A percentile compares a stretch with the other conserved stretches of the same genome.
Evolutionary conservation across 495 filamentous ascomycete species (phyloP).

Genomic region (Penicillium atrosanguineum): DNA sequence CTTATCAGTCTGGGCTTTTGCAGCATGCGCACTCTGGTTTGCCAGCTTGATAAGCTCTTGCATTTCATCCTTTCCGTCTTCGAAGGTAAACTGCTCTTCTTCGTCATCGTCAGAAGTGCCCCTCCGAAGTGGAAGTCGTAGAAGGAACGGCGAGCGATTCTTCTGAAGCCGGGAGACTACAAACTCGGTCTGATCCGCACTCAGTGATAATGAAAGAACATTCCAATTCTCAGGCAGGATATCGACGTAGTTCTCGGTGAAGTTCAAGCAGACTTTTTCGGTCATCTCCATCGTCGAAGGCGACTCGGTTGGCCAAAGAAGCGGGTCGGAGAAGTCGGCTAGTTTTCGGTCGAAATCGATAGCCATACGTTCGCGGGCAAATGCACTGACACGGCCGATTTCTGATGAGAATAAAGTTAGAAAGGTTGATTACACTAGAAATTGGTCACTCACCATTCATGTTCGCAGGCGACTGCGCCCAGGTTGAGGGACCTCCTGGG

Average conservation of each 20-base stretch:
- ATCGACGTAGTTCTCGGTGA: constrained; percentile 42
- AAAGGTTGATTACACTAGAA: neutral
- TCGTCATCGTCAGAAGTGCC: constrained; percentile 81
- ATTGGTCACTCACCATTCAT: constrained; percentile 37
- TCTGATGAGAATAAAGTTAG: constrained; percentile 26
- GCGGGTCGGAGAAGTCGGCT: constrained; percentile 38
- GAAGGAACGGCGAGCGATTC: constrained; percentile 72
- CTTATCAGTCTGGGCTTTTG: constrained; percentile 56
- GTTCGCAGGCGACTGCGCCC: constrained; percentile 39
- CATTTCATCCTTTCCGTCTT: constrained; percentile 72
- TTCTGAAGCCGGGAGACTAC: constrained; percentile 74
- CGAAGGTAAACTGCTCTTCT: constrained; percentile 79
- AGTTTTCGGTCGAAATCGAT: constrained; percentile 45
- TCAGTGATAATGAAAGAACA: constrained; percentile 79
- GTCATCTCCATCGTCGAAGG: constrained; percentile 19
- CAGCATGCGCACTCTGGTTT: constrained; percentile 78
- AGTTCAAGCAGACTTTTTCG: constrained; percentile 29
- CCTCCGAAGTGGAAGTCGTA: constrained; percentile 79
- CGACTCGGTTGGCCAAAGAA: constrained; percentile 35
- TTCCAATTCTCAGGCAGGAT: constrained; percentile 83
- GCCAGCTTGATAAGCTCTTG: constrained; percentile 74
- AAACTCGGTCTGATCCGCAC: constrained; percentile 75
- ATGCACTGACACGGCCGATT: constrained; percentile 46
- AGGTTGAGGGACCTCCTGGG: constrained; percentile 26
- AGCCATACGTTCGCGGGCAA: constrained; percentile 42